Evolutionary conservation across 768 basidiomycete species (phyloP), one percentile per base, ranked within the genome.

Genomic region (Mycena floridula): DNA sequence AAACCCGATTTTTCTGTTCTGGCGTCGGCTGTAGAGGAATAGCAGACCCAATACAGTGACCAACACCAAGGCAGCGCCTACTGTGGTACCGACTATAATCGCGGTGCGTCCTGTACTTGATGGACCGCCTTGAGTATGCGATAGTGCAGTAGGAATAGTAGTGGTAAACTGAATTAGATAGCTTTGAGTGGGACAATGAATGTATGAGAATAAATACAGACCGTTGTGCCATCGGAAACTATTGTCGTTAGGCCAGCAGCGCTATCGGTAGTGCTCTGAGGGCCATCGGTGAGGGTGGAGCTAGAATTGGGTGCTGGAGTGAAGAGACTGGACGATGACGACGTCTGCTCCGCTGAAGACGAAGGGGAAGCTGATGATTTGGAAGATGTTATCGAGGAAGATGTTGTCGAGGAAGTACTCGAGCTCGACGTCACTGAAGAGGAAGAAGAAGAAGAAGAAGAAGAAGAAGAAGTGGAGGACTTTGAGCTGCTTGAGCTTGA

Each of bases 21-120:
- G 64, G 43, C 65, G 64, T 11, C 66, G 64, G 41, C 64, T 61
- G 41, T 62, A 61, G 16, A 52, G 58, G 47, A 74, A 74, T 3
- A 72, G 49, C 11, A 59, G 50, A 16, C 59, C 60, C 13, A 74
- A 61, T 18, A 55, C 11, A 27, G 53, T 37, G 3, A 67, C 20
- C 37, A 72, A 58, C 12, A 75, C 40, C 24, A 74, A 36, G 7
- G 61, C 55, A 13, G 67, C 61, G 7, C 55, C 63, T 2, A 63
- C 71, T 4, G 63, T 60, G 24, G 70, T 68, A 3, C 70, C 71
- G 3, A 66, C 71, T 24, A 75, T 73, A 30, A 69, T 58, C 28
- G 65, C 63, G 1, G 65, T 30, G 41, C 23, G 25, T 9, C 24
- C 13, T n/a, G n/a, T n/a, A n/a, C n/a, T n/a, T n/a, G n/a, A n/a